These are phyloP conservation scores for Nosema muscidifuracis DNA, from an alignment of 371 early-diverging fungal species.

Conservation along the genomic window DNA sequence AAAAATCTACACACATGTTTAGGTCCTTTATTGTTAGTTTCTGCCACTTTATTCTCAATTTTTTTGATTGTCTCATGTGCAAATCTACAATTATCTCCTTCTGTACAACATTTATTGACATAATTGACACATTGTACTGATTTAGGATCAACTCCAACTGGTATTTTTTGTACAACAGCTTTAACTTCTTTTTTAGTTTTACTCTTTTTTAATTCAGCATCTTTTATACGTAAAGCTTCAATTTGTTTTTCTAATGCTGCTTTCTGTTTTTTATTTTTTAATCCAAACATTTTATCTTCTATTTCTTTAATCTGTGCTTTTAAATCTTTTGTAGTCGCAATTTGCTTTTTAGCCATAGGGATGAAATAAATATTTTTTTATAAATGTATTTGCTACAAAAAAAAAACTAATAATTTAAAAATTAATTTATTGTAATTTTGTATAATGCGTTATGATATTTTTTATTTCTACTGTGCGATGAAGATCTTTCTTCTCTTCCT, in stretches of 20 bases:
- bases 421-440: not conserved
- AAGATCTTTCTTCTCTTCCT: not conserved
- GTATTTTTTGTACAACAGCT: constrained; percentile 79
- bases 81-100: constrained; percentile 90
- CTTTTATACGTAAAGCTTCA: constrained; percentile 76
- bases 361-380: not conserved
- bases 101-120: constrained; percentile 79
- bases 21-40: constrained; percentile 62
- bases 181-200: constrained; percentile 75
- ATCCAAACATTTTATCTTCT: constrained; percentile 92
- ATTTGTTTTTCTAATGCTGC: constrained; percentile 75
- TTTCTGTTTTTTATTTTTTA: constrained; percentile 87
- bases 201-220: constrained; percentile 65
- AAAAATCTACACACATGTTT: constrained; percentile 92
- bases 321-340: constrained; percentile 60
- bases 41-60: constrained; percentile 74
- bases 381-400: no score
- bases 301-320: constrained; percentile 72
- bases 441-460: not conserved
- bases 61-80: constrained; percentile 85
- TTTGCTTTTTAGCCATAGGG: constrained; percentile 28
- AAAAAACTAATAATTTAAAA: not conserved
- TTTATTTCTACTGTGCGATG: not conserved
- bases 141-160: constrained; percentile 89
- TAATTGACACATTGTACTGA: constrained; percentile 86